These are phyloP conservation scores for Sporobolomyces phaffii DNA, from an alignment of 768 basidiomycete species.

Conservation along the genomic window DNA sequence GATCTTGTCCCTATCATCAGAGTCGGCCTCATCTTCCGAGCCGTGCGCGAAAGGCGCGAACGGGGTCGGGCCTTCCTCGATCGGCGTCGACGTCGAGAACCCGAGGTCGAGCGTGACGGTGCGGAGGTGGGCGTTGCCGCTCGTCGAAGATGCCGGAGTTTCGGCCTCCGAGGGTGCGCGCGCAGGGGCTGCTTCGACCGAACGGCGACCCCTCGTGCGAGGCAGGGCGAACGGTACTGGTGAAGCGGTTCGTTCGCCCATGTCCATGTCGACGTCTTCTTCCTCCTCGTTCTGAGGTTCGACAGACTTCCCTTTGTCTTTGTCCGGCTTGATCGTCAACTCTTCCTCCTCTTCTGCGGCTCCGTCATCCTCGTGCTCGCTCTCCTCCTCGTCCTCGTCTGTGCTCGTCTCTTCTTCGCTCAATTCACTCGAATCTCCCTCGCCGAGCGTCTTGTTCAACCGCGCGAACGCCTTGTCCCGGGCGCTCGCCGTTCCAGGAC, in stretches of 20 bases:
- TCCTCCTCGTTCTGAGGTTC: neutral
- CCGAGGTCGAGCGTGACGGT: neutral
- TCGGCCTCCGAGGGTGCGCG: neutral
- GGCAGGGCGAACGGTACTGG: neutral
- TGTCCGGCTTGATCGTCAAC: neutral
- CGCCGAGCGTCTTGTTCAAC: neutral
- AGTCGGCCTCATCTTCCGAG: neutral
- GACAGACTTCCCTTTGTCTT: neutral
- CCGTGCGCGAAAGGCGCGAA: neutral
- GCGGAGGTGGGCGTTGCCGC: neutral
- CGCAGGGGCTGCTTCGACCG: too few species aligned
- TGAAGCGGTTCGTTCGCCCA: neutral
- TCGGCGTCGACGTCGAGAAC: conserved; percentile 23
- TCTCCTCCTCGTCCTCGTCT: neutral
- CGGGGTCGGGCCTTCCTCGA: conserved; percentile 10
- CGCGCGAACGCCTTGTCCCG: neutral
- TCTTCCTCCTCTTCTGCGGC: neutral
- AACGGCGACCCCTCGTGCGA: neutral
- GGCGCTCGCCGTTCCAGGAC: neutral
- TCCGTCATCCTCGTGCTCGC: neutral
- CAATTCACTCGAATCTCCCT: neutral
- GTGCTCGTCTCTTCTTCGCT: neutral
- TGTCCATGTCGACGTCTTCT: neutral
- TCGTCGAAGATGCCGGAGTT: neutral
- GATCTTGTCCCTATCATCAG: neutral